These are phyloP conservation scores for Kluyveromyces sp. DNA, from an alignment of 1,139 yeast genomes.

Conservation along the genomic window DNA sequence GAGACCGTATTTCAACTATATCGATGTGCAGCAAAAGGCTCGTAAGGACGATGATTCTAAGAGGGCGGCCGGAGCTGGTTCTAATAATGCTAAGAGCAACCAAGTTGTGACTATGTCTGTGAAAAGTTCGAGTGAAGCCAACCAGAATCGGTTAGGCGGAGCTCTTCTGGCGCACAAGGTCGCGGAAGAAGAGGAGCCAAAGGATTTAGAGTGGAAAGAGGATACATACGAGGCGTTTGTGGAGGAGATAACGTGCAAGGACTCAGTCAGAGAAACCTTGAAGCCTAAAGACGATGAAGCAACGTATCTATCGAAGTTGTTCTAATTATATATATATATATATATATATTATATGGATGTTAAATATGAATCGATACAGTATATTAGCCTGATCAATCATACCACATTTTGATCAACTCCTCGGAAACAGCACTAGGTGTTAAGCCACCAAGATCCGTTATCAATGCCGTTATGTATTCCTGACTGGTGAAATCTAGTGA, in stretches of 20 bases:
- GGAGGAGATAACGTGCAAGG: constrained; percentile 22
- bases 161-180: constrained; percentile 66
- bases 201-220: constrained; percentile 24
- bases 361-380: neutral
- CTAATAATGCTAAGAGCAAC: constrained; percentile 41
- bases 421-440: constrained; percentile 98
- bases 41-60: constrained; percentile 20
- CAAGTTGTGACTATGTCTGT: constrained; percentile 73
- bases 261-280: constrained; percentile 13
- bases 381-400: constrained; percentile 44
- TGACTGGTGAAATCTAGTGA: constrained; percentile 90
- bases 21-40: constrained; percentile 44
- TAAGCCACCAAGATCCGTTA: constrained; percentile 91
- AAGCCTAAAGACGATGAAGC: constrained; percentile 17
- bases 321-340: constrained; percentile 4
- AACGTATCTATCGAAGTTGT: constrained; percentile 18
- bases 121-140: constrained; percentile 50
- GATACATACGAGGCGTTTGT: constrained; percentile 24
- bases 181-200: constrained; percentile 67
- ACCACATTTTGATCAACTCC: constrained; percentile 97
- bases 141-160: constrained; percentile 63
- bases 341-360: constrained; percentile 2
- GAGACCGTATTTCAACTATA: constrained; percentile 72
- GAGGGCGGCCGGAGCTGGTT: constrained; percentile 29
- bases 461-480: constrained; percentile 88